phyloP scores from a whole-genome alignment of 495 filamentous ascomycete genomes.

The Penicillium turbatum region DNA sequence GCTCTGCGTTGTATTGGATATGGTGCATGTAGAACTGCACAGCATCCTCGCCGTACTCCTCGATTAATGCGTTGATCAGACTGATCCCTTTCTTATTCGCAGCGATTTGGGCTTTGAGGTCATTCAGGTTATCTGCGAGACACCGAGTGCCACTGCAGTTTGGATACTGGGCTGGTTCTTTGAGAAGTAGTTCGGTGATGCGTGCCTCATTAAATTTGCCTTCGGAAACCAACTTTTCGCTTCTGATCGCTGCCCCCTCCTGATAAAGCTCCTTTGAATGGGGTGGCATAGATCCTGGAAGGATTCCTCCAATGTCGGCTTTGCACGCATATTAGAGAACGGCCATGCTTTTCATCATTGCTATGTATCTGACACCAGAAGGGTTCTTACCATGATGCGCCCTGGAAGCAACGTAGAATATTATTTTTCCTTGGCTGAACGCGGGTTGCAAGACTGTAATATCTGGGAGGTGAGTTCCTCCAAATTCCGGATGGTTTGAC shows the following conservation, averaged over 20 bases:
- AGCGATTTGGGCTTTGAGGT: constrained; percentile 90
- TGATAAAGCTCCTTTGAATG: constrained; percentile 87
- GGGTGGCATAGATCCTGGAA: constrained; percentile 93
- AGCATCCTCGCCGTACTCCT: constrained; percentile 83
- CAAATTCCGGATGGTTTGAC: constrained; percentile 89
- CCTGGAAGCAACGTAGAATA: constrained; percentile 87
- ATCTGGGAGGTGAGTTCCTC: constrained; percentile 83
- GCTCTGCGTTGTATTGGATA: constrained; percentile 89
- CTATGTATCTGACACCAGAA: not conserved
- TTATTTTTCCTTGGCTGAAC: constrained; percentile 63
- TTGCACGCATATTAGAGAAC: constrained; percentile 69
- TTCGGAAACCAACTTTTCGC: constrained; percentile 89
- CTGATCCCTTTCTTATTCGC: constrained; percentile 94
- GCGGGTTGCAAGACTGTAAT: constrained; percentile 86
- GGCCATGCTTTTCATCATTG: not conserved
- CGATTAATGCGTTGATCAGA: constrained; percentile 74
- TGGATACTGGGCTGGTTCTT: constrained; percentile 76
- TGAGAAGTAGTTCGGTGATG: constrained; percentile 74
- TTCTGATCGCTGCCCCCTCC: constrained; percentile 87
- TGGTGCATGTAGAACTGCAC: constrained; percentile 91
- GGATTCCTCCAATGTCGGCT: constrained; percentile 92
- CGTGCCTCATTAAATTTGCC: constrained; percentile 83
- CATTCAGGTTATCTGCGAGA: constrained; percentile 87
- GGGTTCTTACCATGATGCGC: constrained; percentile 69
- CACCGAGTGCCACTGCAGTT: constrained; percentile 87